Evolutionary conservation across 352 stramenopile genomes (phyloP), one percentile per base, ranked within the genome.

Genomic region (Lagenidium sp.): DNA sequence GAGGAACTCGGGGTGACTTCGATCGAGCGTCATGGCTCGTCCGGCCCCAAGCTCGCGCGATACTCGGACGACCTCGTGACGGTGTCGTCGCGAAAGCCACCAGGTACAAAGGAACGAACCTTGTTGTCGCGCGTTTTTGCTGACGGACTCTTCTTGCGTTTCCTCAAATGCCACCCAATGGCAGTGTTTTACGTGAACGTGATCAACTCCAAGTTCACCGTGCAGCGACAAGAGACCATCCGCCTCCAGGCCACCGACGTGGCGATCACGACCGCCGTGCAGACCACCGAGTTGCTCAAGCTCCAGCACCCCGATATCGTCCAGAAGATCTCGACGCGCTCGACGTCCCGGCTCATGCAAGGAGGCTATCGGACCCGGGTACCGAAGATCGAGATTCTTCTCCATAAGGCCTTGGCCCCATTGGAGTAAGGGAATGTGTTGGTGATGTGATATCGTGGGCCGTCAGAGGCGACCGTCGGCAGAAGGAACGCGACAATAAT

Each of bases 101-200:
- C 77, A 60, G 66, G 76, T 86, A 59, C 7, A 49, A n/a, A n/a
- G n/a, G n/a, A n/a, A n/a, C n/a, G n/a, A n/a, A n/a, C n/a, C n/a
- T n/a, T n/a, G n/a, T n/a, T n/a, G n/a, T n/a, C n/a, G n/a, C n/a
- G n/a, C n/a, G n/a, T n/a, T n/a, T n/a, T n/a, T n/a, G n/a, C n/a
- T n/a, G n/a, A n/a, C n/a, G n/a, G n/a, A n/a, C n/a, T n/a, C n/a
- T n/a, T n/a, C n/a, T n/a, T n/a, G n/a, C n/a, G n/a, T n/a, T n/a
- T n/a, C n/a, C n/a, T n/a, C n/a, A n/a, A n/a, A n/a, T n/a, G n/a
- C n/a, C n/a, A n/a, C n/a, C n/a, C n/a, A n/a, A n/a, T n/a, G n/a
- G 20, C 39, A 85, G 76, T 68, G 30, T 88, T 89, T 53, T 89
- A 89, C 44, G 77, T 71, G 16, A 86, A 78, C 44, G 78, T 87